These are phyloP conservation scores for Ilex aquifolium DNA, from an alignment of 257 asterid genomes.

Conservation along the genomic window DNA sequence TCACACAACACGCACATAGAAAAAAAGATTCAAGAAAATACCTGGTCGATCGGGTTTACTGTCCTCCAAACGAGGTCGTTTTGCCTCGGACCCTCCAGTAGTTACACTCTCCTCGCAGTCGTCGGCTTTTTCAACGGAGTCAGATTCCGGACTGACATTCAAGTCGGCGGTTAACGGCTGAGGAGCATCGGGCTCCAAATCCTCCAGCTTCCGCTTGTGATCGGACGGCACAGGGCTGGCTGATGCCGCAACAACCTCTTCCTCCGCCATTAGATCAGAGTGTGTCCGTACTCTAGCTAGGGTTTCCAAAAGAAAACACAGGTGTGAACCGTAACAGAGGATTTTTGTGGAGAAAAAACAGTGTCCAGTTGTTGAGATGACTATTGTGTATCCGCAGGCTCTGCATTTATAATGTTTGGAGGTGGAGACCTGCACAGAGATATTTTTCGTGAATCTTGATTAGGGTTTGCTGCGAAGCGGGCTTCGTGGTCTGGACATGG, in stretches of 20 bases:
- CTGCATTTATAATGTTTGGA: too few species aligned
- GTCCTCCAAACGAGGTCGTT: constrained; percentile 76
- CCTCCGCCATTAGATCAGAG: constrained; percentile 39
- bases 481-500: too few species aligned
- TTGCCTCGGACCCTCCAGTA: constrained; percentile 55
- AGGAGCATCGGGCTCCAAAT: constrained; percentile 51
- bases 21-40: constrained; percentile 12
- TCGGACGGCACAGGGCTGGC: constrained; percentile 34
- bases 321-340: too few species aligned
- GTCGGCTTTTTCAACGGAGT: constrained; percentile 15
- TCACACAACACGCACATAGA: neutral
- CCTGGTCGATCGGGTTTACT: constrained; percentile 40
- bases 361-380: too few species aligned
- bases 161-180: constrained; percentile 28
- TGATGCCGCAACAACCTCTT: constrained; percentile 29
- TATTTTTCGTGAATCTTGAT: too few species aligned
- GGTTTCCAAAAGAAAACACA: too few species aligned
- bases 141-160: constrained; percentile 17
- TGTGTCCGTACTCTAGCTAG: too few species aligned
- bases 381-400: too few species aligned
- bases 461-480: too few species aligned
- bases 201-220: constrained; percentile 79
- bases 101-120: constrained; percentile 31
- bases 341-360: too few species aligned
- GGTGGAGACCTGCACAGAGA: too few species aligned